Evolutionary conservation across 176 grass and related monocot species (phyloP).

Genomic region (Musa acuminata): DNA sequence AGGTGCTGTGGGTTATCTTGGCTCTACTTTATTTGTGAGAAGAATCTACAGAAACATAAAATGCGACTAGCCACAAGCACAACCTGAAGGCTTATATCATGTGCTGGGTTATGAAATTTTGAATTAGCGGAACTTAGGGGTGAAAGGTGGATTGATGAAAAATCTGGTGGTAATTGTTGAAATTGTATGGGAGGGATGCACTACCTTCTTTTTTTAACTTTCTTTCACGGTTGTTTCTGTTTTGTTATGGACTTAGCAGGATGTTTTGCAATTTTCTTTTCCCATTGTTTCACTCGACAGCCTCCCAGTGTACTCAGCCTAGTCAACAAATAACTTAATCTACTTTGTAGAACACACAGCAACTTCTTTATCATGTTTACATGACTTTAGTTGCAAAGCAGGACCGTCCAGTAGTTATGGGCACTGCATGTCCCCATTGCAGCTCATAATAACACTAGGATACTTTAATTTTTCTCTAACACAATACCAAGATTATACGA

Average conservation of each 20-base stretch:
- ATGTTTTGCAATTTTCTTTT: not conserved
- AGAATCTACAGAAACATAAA: conserved; percentile 7
- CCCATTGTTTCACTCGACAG: not conserved
- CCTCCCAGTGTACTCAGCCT: not conserved
- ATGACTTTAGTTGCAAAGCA: too few relatives aligned
- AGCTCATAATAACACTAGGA: too few relatives aligned
- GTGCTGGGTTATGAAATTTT: not conserved
- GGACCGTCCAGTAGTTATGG: too few relatives aligned
- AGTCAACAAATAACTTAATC: not conserved
- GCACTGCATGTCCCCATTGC: too few relatives aligned
- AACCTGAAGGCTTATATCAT: not conserved
- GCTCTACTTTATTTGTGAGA: conserved; percentile 9
- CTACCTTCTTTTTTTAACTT: not conserved
- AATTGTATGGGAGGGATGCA: not conserved
- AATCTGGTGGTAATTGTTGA: not conserved
- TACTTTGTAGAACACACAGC: not conserved
- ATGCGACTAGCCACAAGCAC: not conserved
- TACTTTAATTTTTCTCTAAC: too few relatives aligned
- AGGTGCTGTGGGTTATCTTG: not conserved
- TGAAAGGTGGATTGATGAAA: not conserved
- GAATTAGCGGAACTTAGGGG: not conserved
- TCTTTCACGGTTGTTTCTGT: not conserved
- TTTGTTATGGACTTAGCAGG: not conserved
- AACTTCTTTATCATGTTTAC: not conserved
- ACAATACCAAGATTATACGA: too few relatives aligned